phyloP scores from a whole-genome alignment of 805 yeast species.

The Candida suzukii region DNA sequence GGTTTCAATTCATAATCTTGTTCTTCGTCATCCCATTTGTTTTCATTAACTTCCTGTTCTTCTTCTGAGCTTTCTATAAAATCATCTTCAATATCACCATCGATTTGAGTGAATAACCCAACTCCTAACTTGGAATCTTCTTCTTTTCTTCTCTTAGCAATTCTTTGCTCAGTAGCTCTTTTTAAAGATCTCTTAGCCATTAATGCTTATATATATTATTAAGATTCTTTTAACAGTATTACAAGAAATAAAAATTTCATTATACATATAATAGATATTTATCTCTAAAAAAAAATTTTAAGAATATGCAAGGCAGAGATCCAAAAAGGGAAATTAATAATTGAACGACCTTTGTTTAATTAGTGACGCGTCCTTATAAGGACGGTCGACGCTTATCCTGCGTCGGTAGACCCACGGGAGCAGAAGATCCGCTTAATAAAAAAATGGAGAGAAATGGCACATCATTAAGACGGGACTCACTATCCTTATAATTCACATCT shows the following conservation, averaged over 20 bases:
- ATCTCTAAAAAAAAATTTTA: no score
- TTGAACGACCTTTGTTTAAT: no score
- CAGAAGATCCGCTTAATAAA: background rate
- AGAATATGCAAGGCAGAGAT: no score
- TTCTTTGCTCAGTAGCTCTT: conserved; percentile 3
- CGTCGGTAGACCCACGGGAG: no score
- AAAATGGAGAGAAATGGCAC: background rate
- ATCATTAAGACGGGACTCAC: background rate
- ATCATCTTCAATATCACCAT: conserved; percentile 12
- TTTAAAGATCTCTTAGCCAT: conserved; percentile 19
- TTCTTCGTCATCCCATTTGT: conserved; percentile 64
- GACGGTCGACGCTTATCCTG: background rate
- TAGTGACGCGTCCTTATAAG: background rate
- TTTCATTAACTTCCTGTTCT: conserved; percentile 14
- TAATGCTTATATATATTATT: background rate
- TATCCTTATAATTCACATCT: background rate
- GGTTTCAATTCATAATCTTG: conserved; percentile 75
- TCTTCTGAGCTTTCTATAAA: conserved; percentile 5
- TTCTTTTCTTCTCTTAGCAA: conserved; percentile 31
- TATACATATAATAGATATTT: no score
- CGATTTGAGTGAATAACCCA: conserved; percentile 25
- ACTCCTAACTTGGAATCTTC: conserved; percentile 33
- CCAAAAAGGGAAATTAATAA: no score
- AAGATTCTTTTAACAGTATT: no score
- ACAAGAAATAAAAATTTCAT: no score